phyloP scores from a whole-genome alignment of 2,329 filamentous ascomycete species.

The Fusarium decemcellulare region DNA sequence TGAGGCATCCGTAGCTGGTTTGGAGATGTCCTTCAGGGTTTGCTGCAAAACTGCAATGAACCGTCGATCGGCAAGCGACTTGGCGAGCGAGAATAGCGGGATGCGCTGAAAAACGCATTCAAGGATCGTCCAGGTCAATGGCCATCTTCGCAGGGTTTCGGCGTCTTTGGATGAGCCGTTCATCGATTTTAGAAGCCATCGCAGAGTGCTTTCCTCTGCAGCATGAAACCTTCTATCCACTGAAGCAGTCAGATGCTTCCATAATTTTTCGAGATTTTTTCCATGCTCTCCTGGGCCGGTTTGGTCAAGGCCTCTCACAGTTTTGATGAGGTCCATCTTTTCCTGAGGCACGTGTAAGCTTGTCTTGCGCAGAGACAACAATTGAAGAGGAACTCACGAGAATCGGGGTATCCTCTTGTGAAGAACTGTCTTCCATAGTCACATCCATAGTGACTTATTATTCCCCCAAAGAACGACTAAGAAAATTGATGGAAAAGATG shows the following conservation, averaged over 20 bases:
- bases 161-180: constrained; percentile 61
- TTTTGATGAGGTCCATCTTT: constrained; percentile 62
- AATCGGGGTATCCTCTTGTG: constrained; percentile 2
- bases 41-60: constrained; percentile 78
- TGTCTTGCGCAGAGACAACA: constrained; percentile 9
- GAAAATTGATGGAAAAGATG: constrained; percentile 30
- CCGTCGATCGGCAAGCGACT: constrained; percentile 77
- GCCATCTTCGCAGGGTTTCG: constrained; percentile 68
- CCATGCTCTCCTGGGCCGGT: constrained; percentile 59
- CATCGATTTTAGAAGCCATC: constrained; percentile 76
- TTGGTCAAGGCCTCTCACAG: constrained; percentile 69
- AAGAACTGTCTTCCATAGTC: constrained; percentile 33
- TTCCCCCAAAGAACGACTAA: constrained; percentile 17
- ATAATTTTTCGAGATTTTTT: constrained; percentile 64
- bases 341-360: constrained; percentile 47
- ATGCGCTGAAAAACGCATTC: constrained; percentile 74
- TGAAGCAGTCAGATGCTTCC: constrained; percentile 62
- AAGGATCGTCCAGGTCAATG: constrained; percentile 74
- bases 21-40: constrained; percentile 72
- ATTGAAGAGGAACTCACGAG: constrained; percentile 31
- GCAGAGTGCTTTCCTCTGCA: constrained; percentile 70
- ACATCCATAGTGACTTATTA: constrained; percentile 37
- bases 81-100: constrained; percentile 77
- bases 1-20: constrained; percentile 46
- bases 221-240: constrained; percentile 63